phyloP scores from a whole-genome alignment of 139 green algal species.

The Chlamydomonas applanata region DNA sequence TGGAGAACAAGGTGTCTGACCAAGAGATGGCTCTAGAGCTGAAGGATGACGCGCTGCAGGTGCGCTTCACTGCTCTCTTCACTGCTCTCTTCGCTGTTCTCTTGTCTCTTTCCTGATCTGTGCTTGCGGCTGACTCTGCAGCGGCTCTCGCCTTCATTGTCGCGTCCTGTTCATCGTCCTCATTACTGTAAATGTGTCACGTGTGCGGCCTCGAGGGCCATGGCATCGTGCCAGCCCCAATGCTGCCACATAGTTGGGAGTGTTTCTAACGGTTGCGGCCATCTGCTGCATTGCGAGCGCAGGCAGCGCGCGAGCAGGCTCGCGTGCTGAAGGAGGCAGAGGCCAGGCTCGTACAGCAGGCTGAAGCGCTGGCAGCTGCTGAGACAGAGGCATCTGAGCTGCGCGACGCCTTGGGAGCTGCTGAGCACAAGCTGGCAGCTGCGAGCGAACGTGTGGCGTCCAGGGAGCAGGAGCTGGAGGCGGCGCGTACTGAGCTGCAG shows the following conservation, averaged over 20 bases:
- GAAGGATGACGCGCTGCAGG: slow-evolving; percentile 8
- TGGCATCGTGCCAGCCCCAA: too few species aligned
- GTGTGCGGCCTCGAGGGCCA: too few species aligned
- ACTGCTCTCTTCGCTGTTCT: too few species aligned
- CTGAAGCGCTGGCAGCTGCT: not conserved
- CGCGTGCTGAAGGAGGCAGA: not conserved
- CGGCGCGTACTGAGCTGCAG: not conserved
- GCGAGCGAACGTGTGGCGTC: not conserved
- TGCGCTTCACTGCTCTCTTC: too few species aligned
- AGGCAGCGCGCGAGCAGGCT: slow-evolving; percentile 6
- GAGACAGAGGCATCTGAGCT: not conserved
- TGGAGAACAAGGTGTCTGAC: slow-evolving; percentile 3
- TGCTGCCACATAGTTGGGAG: too few species aligned
- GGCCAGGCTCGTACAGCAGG: not conserved
- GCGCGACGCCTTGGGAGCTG: too few species aligned
- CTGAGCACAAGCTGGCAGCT: not conserved
- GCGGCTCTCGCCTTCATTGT: too few species aligned
- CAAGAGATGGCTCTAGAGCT: slow-evolving; percentile 6
- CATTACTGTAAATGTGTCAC: too few species aligned
- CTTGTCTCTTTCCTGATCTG: too few species aligned
- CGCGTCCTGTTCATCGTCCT: too few species aligned
- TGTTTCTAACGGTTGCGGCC: too few species aligned
- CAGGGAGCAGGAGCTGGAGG: not conserved
- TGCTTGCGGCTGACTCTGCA: too few species aligned
- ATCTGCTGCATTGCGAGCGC: not conserved